These are phyloP conservation scores for Mycothermus thermophilus DNA, from an alignment of 495 filamentous ascomycete species.

Conservation along the genomic window DNA sequence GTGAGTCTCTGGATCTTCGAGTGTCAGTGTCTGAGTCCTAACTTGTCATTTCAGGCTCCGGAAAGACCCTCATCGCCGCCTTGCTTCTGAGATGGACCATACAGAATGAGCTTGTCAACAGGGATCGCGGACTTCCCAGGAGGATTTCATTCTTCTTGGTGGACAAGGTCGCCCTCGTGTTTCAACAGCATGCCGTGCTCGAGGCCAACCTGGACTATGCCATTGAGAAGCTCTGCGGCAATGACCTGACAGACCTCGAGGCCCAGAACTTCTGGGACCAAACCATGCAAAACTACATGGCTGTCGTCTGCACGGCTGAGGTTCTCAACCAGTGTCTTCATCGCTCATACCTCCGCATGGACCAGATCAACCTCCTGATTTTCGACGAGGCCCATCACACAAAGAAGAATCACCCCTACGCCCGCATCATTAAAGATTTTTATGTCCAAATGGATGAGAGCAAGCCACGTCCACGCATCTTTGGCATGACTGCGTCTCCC, in stretches of 20 bases:
- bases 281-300: slow-evolving; percentile 57
- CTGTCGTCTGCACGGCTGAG: slow-evolving; percentile 88
- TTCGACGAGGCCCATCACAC: slow-evolving; percentile 97
- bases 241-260: slow-evolving; percentile 40
- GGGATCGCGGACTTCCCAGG: slow-evolving; percentile 43
- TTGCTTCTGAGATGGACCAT: slow-evolving; percentile 68
- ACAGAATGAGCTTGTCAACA: slow-evolving; percentile 60
- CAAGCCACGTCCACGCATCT: slow-evolving; percentile 60
- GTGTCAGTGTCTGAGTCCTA: slow-evolving; percentile 3
- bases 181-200: slow-evolving; percentile 77
- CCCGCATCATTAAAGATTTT: slow-evolving; percentile 79
- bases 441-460: slow-evolving; percentile 39
- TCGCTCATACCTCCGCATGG: slow-evolving; percentile 67
- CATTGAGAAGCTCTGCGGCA: slow-evolving; percentile 67
- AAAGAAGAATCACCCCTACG: slow-evolving; percentile 89
- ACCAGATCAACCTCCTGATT: slow-evolving; percentile 76
- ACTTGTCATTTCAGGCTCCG: slow-evolving; percentile 48
- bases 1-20: slow-evolving; percentile 25
- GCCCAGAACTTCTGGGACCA: slow-evolving; percentile 53
- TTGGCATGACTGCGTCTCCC: slow-evolving; percentile 96
- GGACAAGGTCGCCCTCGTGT: slow-evolving; percentile 79
- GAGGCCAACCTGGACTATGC: slow-evolving; percentile 71
- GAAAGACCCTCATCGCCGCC: slow-evolving; percentile 90
- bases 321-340: slow-evolving; percentile 68
- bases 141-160: slow-evolving; percentile 80